phyloP scores from a whole-genome alignment of 192 early-diverging fungal genomes.

The Spizellomyces punctatus region DNA sequence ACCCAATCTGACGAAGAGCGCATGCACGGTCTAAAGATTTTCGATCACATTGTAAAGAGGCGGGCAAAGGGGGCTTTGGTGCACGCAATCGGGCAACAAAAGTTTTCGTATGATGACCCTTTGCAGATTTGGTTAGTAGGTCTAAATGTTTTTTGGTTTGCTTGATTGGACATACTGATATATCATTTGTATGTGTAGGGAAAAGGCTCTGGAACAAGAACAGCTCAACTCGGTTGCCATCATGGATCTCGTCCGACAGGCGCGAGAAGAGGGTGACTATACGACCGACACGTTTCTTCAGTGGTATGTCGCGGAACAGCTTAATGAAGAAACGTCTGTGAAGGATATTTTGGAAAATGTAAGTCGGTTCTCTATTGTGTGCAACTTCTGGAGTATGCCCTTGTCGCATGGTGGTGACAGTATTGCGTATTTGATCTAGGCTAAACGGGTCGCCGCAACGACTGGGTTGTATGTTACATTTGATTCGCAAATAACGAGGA shows the following conservation, averaged over 20 bases:
- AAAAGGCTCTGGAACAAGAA: constrained; percentile 34
- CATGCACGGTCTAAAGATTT: constrained; percentile 41
- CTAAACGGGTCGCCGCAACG: constrained; percentile 29
- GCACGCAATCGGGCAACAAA: not conserved
- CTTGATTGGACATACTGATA: not conserved
- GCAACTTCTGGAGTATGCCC: not conserved
- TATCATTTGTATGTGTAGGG: not conserved
- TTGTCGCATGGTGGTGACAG: not conserved
- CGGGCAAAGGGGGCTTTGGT: constrained; percentile 43
- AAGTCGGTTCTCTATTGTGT: constrained; percentile 5
- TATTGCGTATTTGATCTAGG: not conserved
- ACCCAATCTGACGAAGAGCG: constrained; percentile 44
- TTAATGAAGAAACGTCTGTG: constrained; percentile 44
- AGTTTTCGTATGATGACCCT: constrained; percentile 33
- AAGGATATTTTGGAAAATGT: constrained; percentile 43
- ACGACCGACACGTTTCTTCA: constrained; percentile 40
- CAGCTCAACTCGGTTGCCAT: constrained; percentile 33
- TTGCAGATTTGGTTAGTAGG: constrained; percentile 30
- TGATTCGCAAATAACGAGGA: constrained; percentile 36
- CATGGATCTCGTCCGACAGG: constrained; percentile 28
- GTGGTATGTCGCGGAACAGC: constrained; percentile 43
- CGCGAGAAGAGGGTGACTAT: constrained; percentile 40
- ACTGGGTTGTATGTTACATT: constrained; percentile 40
- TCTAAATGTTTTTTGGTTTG: not conserved
- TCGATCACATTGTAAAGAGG: constrained; percentile 47